Evolutionary conservation across 2,329 filamentous ascomycete species (phyloP), one percentile per base, ranked within the genome.

Genomic region (Coniochaeta prunicola): DNA sequence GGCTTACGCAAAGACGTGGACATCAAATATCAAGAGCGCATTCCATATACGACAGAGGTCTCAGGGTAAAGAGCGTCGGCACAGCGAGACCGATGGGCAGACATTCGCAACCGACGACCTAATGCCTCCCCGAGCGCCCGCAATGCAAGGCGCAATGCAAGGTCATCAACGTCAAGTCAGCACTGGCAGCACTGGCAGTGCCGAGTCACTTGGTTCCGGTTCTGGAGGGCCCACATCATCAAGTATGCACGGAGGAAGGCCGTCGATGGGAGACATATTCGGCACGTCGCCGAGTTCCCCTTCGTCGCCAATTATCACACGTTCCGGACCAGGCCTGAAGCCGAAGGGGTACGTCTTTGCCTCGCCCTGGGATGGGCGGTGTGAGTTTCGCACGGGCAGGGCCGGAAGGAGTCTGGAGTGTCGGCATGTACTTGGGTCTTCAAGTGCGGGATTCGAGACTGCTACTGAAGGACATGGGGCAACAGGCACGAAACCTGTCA

Each of bases 321-420:
- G 75, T 1, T 77, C 78, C 0, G 76, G 75, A 0, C 76, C 77
- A 0, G 80, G 74, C 19, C 75, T 79, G 61, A 82, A 77, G 58
- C 78, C 85, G 0, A 80, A 80, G 33, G 88, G 86, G 19, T 96
- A 96, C 72, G 82, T 85, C 1, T 97, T 97, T 69, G 76, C 79
- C 21, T 94, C 90, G 45, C 92, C 92, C 0, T 97, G 93, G 93
- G 86, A 91, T 61, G 90, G 91, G 17, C 82, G 83, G 45, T 97
- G 93, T 74, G 89, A 92, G 61, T 97, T 97, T 72, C 80, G 84
- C 17, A 94, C 92, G 0, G 88, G 89, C 38, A 80, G 85, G 59
- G 87, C 84, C 48, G 92, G 93, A 2, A 86, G 88, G 57, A 88
- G 84, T 58, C 74, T 96, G 15, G 86, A 85, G 70, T 92, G 89